Evolutionary conservation across 2,329 filamentous ascomycete species (phyloP).

Genomic region (Botrytis cinerea): DNA sequence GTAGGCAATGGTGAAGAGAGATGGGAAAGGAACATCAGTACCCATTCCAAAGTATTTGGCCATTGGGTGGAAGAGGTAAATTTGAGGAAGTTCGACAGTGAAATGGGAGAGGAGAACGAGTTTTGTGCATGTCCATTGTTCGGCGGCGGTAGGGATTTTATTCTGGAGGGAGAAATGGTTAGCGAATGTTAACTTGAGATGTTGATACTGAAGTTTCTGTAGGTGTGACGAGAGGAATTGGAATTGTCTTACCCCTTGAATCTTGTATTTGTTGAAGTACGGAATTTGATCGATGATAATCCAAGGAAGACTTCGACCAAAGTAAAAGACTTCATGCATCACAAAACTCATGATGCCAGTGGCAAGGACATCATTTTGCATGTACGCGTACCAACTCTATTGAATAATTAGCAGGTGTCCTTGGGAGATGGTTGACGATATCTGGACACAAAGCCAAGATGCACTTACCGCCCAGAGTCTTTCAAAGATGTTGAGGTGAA

Average conservation of each 20-base stretch:
- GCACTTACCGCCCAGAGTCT: slow-evolving; percentile 78
- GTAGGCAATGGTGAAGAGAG: slow-evolving; percentile 79
- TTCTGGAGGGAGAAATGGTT: slow-evolving; percentile 21
- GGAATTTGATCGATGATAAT: slow-evolving; percentile 88
- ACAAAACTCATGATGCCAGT: slow-evolving; percentile 97
- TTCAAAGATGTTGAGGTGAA: slow-evolving; percentile 79
- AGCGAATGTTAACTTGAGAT: not conserved
- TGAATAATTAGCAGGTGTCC: slow-evolving; percentile 29
- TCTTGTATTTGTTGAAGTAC: slow-evolving; percentile 90
- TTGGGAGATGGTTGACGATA: not conserved
- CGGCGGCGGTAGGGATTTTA: slow-evolving; percentile 88
- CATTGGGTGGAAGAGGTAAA: slow-evolving; percentile 98
- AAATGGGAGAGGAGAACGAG: slow-evolving; percentile 94
- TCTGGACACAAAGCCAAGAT: not conserved
- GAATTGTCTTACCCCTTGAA: slow-evolving; percentile 60
- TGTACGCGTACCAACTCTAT: slow-evolving; percentile 90
- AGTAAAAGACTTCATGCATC: slow-evolving; percentile 94
- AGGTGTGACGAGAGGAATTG: not conserved
- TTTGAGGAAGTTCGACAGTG: slow-evolving; percentile 96
- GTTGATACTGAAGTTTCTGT: not conserved
- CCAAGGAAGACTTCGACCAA: slow-evolving; percentile 84
- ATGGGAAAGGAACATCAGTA: slow-evolving; percentile 87
- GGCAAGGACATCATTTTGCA: slow-evolving; percentile 95
- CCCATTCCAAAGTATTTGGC: slow-evolving; percentile 89
- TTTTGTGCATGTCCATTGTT: slow-evolving; percentile 92